Conservation (phyloP, 192 early-diverging fungal genomes). For the Thoreauomyces humboldtii region DNA sequence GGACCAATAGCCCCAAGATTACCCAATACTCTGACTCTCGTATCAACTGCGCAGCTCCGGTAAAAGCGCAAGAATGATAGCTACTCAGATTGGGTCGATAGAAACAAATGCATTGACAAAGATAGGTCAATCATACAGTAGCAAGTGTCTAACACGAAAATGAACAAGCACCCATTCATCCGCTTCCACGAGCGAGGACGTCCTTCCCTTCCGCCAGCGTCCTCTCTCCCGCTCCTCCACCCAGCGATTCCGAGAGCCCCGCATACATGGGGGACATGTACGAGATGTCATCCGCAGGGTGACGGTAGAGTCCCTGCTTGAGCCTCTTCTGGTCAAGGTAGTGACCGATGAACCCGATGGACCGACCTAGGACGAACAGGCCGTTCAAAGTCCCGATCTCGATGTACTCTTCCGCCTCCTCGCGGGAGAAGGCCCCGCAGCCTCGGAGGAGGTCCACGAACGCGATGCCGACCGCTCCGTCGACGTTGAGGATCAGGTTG, state of each 20-base stretch:
- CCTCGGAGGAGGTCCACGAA: slow-evolving; percentile 93
- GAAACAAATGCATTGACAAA: too few species aligned
- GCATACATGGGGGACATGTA: slow-evolving; percentile 57
- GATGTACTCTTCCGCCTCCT: slow-evolving; percentile 96
- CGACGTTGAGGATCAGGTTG: slow-evolving; percentile 93
- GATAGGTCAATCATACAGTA: too few species aligned
- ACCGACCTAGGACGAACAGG: slow-evolving; percentile 91
- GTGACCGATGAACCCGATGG: slow-evolving; percentile 97
- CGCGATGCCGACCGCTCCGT: slow-evolving; percentile 89
- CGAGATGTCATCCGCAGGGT: slow-evolving; percentile 97
- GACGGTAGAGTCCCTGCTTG: slow-evolving; percentile 98
- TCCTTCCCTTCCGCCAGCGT: slow-evolving; percentile 23
- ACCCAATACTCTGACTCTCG: too few species aligned
- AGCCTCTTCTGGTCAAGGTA: slow-evolving; percentile 96
- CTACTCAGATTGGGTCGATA: too few species aligned
- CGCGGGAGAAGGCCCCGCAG: slow-evolving; percentile 87
- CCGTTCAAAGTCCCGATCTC: slow-evolving; percentile 89
- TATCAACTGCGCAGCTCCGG: too few species aligned
- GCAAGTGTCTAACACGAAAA: too few species aligned
- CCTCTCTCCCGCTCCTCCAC: background rate
- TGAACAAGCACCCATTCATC: too few species aligned
- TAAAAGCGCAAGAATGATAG: too few species aligned
- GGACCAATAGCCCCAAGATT: too few species aligned
- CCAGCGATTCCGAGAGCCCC: background rate
- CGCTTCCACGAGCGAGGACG: slow-evolving; percentile 8